Base-by-base conservation (phyloP, 352 stramenopile genomes). In the Phytophthora constricta region DNA sequence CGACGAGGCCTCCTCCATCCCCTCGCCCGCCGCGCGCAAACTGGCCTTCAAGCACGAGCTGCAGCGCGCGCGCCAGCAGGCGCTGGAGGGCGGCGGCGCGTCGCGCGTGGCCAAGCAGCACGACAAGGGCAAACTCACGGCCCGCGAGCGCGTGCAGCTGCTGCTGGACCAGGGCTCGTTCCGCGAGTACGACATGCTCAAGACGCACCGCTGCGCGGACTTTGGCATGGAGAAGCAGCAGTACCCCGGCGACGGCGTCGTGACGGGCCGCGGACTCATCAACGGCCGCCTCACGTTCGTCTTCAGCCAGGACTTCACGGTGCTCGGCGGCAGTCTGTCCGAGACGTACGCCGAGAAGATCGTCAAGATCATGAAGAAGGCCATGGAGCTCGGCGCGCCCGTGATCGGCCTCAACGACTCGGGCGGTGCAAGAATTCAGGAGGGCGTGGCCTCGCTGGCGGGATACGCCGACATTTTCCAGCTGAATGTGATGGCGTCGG, bases 401-500 rank as follows among this genome's bases (percentile, higher is more conserved):
- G 92, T 99, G 2, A 99, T 99, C 68, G 97, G 97, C 17, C 84
- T 99, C 16, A 99, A 99, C 72, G 97, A 99, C 82, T 98, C 93
- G 37, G 97, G 97, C 33, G 97, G 97, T 67, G 97, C 97, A 16
- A 91, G 97, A 53, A 99, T 99, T 64, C 97, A 99, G 79, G 97
- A 99, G 79, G 97, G 97, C 58, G 95, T 99, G 0, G 96, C 98
- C 43, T 98, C 92, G 17, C 88, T 99, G 13, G 97, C 89, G 39
- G 96, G 97, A n/a, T 99, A 99, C 79, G 97, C 97, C 3, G 97
- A 99, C 65, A 98, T 99, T 42, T 99, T 99, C 79, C 96, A 99
- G 85, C 70, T 93, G 20, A 99, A 99, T 79, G 97, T 99, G 11
- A 76, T 99, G 74, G 96, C 97, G 7, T 97, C 86, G 1, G 86